A percentile compares a stretch with the other conserved stretches of the same genome.
phyloP scores from a whole-genome alignment of 306 rosid genomes.

The Trifolium subterraneum region DNA sequence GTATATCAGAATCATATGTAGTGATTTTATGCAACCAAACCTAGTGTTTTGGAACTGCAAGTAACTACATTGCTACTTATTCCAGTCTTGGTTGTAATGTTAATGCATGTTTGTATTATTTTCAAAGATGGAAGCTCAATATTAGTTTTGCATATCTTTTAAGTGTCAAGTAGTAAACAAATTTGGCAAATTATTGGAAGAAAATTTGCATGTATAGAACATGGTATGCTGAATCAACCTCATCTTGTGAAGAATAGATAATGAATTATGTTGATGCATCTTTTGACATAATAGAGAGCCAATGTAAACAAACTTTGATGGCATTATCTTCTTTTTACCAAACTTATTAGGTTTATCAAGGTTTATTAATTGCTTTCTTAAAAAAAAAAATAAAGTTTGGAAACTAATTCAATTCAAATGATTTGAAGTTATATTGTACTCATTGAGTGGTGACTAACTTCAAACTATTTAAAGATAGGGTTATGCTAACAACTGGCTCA shows the following conservation, averaged over 20 bases:
- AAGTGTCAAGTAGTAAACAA: background rate
- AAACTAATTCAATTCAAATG: background rate
- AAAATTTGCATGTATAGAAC: background rate
- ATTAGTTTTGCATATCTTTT: background rate
- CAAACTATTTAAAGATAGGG: no score
- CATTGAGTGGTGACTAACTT: no score
- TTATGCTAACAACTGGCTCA: no score
- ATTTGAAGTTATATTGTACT: background rate
- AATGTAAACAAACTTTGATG: no score
- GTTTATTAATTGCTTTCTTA: background rate
- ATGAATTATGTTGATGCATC: no score
- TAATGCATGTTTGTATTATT: background rate
- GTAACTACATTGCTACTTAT: background rate
- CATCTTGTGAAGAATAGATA: background rate
- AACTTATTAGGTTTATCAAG: background rate
- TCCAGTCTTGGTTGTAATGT: background rate
- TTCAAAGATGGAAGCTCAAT: background rate
- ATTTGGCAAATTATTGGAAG: background rate
- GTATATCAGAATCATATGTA: constrained; percentile 23
- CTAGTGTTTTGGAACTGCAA: background rate
- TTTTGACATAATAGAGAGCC: background rate
- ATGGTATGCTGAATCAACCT: background rate
- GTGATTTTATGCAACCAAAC: constrained; percentile 36
- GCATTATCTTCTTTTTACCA: no score
- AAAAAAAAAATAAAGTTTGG: background rate